Base-by-base conservation (phyloP, 768 basidiomycete genomes). In the Leccinum fibrillosum region DNA sequence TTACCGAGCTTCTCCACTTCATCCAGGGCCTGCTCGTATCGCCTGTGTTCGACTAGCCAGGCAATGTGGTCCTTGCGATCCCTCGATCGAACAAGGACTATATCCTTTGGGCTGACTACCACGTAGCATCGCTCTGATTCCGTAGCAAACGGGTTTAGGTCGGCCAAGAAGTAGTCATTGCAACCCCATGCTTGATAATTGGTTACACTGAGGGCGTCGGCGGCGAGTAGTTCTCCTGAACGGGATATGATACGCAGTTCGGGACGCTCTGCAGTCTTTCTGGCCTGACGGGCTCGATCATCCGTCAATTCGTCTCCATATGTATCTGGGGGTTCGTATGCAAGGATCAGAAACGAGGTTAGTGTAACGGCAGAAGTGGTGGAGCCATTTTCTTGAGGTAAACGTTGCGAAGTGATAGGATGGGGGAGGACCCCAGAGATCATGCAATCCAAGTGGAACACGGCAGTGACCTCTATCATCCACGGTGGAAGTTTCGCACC, bases 381-480 rank as follows among this genome's bases (percentile, higher is more conserved):
- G 17, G 47, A 49, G 35, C 55, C 63, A 52, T 68, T 60, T 51
- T 65, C 54, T 44, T 56, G 50, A 26, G 60, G 65, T 21, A 21
- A 58, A 13, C 59, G 58, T 26, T 34, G 73, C 58, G 47, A 28
- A 4, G 79, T 72, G 48, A 80, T 77, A 1, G 84, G 83, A 71
- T 94, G 91, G 5, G 92, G 89, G 3, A 88, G 83, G 56, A 99
- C 86, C 21, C 95, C 95, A 1, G 94, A 84, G 42, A 98, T 84
- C 92, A 97, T 95, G 69, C 91, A 94, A 71, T 98, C 97, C 49
- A 98, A 78, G 67, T 94, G 88, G 73, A 98, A 93, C 42, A 92
- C 87, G 2, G 90, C 90, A 1, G 91, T 93, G 62, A 98, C 89
- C 66, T 98, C 96, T 53, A 92, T 92, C 39, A 85, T 72, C 56